phyloP scores from a whole-genome alignment of 768 basidiomycete genomes.

The Boletus reticulatus region DNA sequence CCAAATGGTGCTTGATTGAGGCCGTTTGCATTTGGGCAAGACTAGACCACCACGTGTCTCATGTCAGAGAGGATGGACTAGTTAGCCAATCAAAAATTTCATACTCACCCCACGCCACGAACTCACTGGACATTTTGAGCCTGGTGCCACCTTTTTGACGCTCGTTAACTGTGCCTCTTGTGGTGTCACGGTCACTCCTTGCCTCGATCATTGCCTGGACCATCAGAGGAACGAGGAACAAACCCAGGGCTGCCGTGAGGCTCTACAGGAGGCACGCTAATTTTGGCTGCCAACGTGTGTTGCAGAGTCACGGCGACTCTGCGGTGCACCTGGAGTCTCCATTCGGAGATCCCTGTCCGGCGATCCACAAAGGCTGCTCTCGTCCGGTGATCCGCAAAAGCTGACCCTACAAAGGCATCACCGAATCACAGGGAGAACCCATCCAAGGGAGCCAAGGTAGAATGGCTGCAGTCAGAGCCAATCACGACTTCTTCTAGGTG shows the following conservation, averaged over 20 bases:
- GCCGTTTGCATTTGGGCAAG: slow-evolving; percentile 48
- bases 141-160: too few relatives aligned
- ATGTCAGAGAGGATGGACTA: slow-evolving; percentile 53
- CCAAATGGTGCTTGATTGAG: slow-evolving; percentile 66
- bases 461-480: slow-evolving; percentile 31
- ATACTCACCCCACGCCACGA: slow-evolving; percentile 23
- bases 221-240: not conserved
- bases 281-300: not conserved
- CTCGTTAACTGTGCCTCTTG: too few relatives aligned
- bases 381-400: not conserved
- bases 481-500: slow-evolving; percentile 46
- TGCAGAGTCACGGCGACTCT: not conserved
- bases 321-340: not conserved
- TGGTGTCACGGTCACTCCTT: too few relatives aligned
- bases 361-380: not conserved
- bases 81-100: slow-evolving; percentile 1
- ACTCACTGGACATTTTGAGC: slow-evolving; percentile 44
- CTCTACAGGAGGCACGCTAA: not conserved
- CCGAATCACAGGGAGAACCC: not conserved
- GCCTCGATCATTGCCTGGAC: slow-evolving; percentile 13
- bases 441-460: slow-evolving; percentile 22
- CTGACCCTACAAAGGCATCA: not conserved
- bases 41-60: too few relatives aligned
- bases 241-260: not conserved
- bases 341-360: not conserved